A percentile compares a stretch with the other conserved stretches of the same genome.
Evolutionary conservation across 371 early-diverging fungal species (phyloP).

Genomic region (Mucor mucedo): DNA sequence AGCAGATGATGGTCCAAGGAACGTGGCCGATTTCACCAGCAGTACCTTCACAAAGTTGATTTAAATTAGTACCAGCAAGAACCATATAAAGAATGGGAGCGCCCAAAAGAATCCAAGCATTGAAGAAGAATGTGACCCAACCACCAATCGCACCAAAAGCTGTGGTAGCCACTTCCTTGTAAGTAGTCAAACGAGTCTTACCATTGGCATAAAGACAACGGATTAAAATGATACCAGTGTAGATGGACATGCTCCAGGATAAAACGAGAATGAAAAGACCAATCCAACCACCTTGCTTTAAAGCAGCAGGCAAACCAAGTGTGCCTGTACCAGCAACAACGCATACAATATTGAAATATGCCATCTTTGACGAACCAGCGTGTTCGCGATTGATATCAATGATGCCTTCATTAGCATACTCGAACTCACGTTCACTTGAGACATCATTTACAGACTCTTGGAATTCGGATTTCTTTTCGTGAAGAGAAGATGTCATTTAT

Average conservation of each 20-base stretch:
- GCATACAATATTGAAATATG: constrained; percentile 75
- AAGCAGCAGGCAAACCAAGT: constrained; percentile 78
- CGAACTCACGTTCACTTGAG: constrained; percentile 15
- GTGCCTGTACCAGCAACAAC: constrained; percentile 85
- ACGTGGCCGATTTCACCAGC: constrained; percentile 37
- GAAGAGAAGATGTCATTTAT: constrained; percentile 15
- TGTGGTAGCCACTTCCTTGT: constrained; percentile 42
- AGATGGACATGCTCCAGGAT: constrained; percentile 73
- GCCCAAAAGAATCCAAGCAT: constrained; percentile 59
- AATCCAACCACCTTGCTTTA: constrained; percentile 82
- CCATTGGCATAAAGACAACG: constrained; percentile 39
- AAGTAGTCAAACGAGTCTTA: constrained; percentile 47
- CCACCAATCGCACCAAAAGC: constrained; percentile 45
- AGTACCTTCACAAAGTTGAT: constrained; percentile 43
- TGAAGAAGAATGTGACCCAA: constrained; percentile 57
- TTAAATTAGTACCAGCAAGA: constrained; percentile 55
- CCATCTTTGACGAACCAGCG: constrained; percentile 43
- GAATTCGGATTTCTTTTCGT: constrained; percentile 19
- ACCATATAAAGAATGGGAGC: constrained; percentile 64
- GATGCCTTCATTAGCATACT: constrained; percentile 24
- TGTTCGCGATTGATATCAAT: constrained; percentile 32
- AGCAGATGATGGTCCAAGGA: constrained; percentile 72
- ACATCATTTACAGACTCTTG: constrained; percentile 18
- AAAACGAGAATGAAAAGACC: constrained; percentile 74
- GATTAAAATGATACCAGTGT: constrained; percentile 41